A percentile compares a stretch with the other conserved stretches of the same genome.
These are phyloP conservation scores for Phytophthora cryptogea DNA, from an alignment of 352 stramenopile species.

Conservation along the genomic window DNA sequence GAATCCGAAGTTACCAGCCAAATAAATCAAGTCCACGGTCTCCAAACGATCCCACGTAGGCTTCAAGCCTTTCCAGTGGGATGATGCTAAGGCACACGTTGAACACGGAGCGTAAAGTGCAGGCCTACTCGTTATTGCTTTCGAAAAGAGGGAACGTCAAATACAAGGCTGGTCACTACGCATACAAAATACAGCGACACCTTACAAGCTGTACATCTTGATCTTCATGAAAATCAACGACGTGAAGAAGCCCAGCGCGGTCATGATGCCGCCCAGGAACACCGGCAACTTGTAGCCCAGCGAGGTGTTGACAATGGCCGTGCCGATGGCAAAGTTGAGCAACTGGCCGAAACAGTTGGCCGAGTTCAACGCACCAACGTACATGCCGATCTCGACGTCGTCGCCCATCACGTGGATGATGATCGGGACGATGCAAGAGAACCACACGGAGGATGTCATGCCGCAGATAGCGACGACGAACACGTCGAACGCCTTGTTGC, in stretches of 20 bases:
- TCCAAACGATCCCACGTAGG: not conserved
- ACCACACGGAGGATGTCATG: constrained; percentile 34
- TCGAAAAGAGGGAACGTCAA: not conserved
- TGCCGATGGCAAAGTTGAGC: constrained; percentile 34
- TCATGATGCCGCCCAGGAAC: constrained; percentile 36
- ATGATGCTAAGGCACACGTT: not conserved
- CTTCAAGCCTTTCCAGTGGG: constrained; percentile 14
- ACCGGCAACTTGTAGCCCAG: constrained; percentile 39
- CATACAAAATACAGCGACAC: constrained; percentile 13
- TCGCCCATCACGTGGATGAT: constrained; percentile 42
- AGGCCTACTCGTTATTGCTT: constrained; percentile 18
- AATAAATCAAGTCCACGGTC: constrained; percentile 19
- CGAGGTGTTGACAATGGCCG: constrained; percentile 33
- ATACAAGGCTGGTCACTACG: constrained; percentile 15
- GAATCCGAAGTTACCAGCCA: constrained; percentile 10
- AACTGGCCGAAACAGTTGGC: constrained; percentile 40
- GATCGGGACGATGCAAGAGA: constrained; percentile 36
- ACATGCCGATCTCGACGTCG: constrained; percentile 36
- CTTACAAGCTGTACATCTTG: constrained; percentile 41
- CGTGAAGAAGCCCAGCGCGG: constrained; percentile 27
- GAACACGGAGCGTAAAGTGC: constrained; percentile 14
- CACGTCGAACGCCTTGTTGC: constrained; percentile 31
- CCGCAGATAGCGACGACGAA: constrained; percentile 46
- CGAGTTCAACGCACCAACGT: constrained; percentile 39
- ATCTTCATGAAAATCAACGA: constrained; percentile 38